Evolutionary conservation across 1,139 yeast species (phyloP).

Genomic region (Hansenula lynferdii): DNA sequence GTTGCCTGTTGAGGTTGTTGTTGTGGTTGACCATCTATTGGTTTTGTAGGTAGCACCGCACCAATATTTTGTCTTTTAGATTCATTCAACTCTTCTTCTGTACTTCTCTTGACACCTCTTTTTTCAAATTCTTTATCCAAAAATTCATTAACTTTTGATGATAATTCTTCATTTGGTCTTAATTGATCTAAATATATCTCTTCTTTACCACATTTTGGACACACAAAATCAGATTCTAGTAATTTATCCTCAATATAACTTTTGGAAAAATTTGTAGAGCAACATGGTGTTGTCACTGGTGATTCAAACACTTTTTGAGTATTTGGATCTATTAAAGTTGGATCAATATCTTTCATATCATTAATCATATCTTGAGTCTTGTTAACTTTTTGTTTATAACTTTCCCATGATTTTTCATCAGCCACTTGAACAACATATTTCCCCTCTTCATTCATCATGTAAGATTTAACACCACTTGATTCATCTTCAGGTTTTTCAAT

Average conservation of each 20-base stretch:
- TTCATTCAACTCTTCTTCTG: constrained; percentile 8
- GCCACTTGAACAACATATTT: constrained; percentile 94
- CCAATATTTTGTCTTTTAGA: constrained; percentile 14
- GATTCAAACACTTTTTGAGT: constrained; percentile 55
- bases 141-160: constrained; percentile 48
- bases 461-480: constrained; percentile 66
- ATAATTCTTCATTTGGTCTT: constrained; percentile 54
- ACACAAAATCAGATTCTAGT: constrained; percentile 80
- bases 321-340: constrained; percentile 57
- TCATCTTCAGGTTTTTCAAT: constrained; percentile 58
- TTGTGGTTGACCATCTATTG: too few relatives aligned
- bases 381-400: constrained; percentile 65
- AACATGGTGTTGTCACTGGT: constrained; percentile 89
- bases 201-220: constrained; percentile 78
- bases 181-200: constrained; percentile 77
- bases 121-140: constrained; percentile 29
- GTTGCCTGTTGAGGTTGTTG: background rate
- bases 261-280: constrained; percentile 56
- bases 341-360: constrained; percentile 41
- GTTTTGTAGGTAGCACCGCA: constrained; percentile 1
- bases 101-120: constrained; percentile 20
- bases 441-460: constrained; percentile 91
- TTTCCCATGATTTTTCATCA: constrained; percentile 89
- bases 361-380: constrained; percentile 41
- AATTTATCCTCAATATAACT: constrained; percentile 65